Evolutionary conservation across 306 rosid species (phyloP).

Genomic region (Cucurbita maxima): DNA sequence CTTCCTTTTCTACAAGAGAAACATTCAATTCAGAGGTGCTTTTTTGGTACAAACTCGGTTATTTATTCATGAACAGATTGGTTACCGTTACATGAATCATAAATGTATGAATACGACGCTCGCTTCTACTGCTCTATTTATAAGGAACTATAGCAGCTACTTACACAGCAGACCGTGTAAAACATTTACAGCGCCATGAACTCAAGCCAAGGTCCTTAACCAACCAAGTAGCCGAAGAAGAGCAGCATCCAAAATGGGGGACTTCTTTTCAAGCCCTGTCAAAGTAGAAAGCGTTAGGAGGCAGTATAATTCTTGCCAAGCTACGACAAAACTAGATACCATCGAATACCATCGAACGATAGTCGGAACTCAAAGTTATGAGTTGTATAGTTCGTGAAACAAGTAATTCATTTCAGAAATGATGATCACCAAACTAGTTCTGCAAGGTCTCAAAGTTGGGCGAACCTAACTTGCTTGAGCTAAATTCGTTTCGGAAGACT

Average conservation of each 20-base stretch:
- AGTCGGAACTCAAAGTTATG: not conserved
- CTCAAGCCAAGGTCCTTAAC: slow-evolving; percentile 72
- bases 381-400: not conserved
- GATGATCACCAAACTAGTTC: not conserved
- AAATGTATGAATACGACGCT: not conserved
- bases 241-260: slow-evolving; percentile 56
- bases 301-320: not conserved
- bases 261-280: slow-evolving; percentile 77
- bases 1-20: not conserved
- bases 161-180: not conserved
- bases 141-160: not conserved
- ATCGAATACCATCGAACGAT: not conserved
- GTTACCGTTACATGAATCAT: not conserved
- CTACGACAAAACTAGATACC: not conserved
- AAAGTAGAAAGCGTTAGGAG: not conserved
- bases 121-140: not conserved
- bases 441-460: too few relatives aligned
- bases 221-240: slow-evolving; percentile 68
- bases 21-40: not conserved
- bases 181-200: not conserved
- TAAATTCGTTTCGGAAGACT: not conserved
- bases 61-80: not conserved
- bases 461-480: not conserved
- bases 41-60: not conserved
- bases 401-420: not conserved